These are phyloP conservation scores for Oryza officinalis DNA, from an alignment of 176 grass and related monocot genomes.

Conservation along the genomic window DNA sequence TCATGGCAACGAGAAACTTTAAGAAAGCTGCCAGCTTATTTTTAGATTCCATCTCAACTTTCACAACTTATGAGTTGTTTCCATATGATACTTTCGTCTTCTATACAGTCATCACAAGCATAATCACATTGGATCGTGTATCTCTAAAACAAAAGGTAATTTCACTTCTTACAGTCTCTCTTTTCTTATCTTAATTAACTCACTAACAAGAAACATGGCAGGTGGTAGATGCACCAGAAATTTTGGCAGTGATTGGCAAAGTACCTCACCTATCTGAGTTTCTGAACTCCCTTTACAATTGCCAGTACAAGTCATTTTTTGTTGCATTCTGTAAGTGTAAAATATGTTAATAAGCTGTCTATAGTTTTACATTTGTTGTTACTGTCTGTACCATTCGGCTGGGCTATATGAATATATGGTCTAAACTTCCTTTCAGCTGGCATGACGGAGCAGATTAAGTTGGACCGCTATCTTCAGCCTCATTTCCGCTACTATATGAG, in stretches of 20 bases:
- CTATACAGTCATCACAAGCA: conserved; percentile 87
- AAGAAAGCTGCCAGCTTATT: conserved; percentile 90
- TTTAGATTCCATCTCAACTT: conserved; percentile 97
- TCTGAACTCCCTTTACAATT: conserved; percentile 82
- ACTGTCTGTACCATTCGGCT: neutral
- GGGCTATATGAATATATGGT: neutral
- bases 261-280: conserved; percentile 94
- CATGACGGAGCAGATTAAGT: conserved; percentile 86
- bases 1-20: conserved; percentile 94
- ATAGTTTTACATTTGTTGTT: neutral
- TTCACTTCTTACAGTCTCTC: neutral
- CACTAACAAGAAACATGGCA: conserved; percentile 41
- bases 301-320: conserved; percentile 95
- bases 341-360: neutral
- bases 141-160: conserved; percentile 92
- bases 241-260: conserved; percentile 85
- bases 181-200: neutral
- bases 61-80: conserved; percentile 89
- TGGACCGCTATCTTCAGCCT: conserved; percentile 88
- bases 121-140: conserved; percentile 86
- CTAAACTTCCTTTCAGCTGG: conserved; percentile 61
- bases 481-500: conserved; percentile 98
- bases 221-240: conserved; percentile 98
- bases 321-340: conserved; percentile 85
- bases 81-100: conserved; percentile 93